Conservation (phyloP, 2,329 filamentous ascomycete genomes). For the Trichoderma sp. region DNA sequence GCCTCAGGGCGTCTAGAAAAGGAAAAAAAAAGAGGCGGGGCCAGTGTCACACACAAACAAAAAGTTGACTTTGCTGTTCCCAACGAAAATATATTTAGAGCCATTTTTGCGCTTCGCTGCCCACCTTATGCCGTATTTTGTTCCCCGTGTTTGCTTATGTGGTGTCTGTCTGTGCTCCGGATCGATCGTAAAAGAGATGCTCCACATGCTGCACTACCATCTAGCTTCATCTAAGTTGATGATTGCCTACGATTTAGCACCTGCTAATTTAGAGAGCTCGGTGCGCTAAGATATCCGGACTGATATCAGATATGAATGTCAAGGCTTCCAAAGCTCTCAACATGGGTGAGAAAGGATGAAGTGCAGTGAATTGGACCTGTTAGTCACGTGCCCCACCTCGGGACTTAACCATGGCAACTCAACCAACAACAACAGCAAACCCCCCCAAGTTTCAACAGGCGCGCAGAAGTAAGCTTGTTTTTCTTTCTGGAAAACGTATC, state of each 20-base stretch:
- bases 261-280: background rate
- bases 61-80: constrained; percentile 26
- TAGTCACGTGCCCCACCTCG: background rate
- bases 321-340: background rate
- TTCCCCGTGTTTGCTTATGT: background rate
- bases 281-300: background rate
- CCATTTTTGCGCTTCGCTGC: background rate
- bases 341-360: background rate
- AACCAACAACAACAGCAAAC: background rate
- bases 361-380: background rate
- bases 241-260: background rate
- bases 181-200: background rate
- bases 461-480: background rate
- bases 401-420: background rate
- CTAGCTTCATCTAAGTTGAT: background rate
- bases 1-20: constrained; percentile 15
- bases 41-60: constrained; percentile 14
- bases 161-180: background rate
- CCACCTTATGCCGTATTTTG: background rate
- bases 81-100: constrained; percentile 22
- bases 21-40: constrained; percentile 19
- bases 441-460: background rate
- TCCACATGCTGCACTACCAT: background rate
- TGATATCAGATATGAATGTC: background rate
- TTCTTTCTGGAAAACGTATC: background rate